These are phyloP conservation scores for Colletotrichum eremochloae DNA, from an alignment of 2,329 filamentous ascomycete genomes.

Conservation along the genomic window DNA sequence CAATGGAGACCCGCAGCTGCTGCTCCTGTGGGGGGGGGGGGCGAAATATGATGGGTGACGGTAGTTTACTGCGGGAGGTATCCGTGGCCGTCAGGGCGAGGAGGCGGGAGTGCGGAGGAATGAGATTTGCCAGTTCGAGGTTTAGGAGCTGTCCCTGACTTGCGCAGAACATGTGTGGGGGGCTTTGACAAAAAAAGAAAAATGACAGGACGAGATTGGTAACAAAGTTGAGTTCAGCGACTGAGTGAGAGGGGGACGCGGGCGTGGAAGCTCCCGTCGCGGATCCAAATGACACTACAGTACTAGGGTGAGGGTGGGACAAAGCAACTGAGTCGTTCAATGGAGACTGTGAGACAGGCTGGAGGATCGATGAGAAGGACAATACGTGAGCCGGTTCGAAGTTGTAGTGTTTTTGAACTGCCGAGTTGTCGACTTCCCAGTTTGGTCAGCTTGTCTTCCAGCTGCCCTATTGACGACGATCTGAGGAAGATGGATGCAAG, in stretches of 20 bases:
- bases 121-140: conserved; percentile 19
- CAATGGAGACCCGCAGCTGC: conserved; percentile 2
- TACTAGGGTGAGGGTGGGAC: conserved; percentile 27
- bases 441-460: not conserved
- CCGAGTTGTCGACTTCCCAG: not conserved
- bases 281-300: conserved; percentile 36
- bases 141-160: conserved; percentile 31
- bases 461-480: not conserved
- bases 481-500: not conserved
- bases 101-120: conserved; percentile 15
- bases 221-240: conserved; percentile 17
- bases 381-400: not conserved
- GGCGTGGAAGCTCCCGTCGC: conserved; percentile 40
- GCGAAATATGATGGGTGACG: conserved; percentile 8
- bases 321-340: conserved; percentile 36
- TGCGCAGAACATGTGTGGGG: conserved; percentile 10
- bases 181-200: conserved; percentile 27
- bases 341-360: conserved; percentile 18
- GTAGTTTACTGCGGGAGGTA: conserved; percentile 16
- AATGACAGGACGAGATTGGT: conserved; percentile 7
- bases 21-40: not conserved
- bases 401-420: not conserved
- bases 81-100: conserved; percentile 6
- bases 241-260: conserved; percentile 14
- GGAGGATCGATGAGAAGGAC: not conserved